Percentiles rank a stretch among this genome's conserved stretches.
These are phyloP conservation scores for Starmerella cellae DNA, from an alignment of 805 yeast species.

Conservation along the genomic window DNA sequence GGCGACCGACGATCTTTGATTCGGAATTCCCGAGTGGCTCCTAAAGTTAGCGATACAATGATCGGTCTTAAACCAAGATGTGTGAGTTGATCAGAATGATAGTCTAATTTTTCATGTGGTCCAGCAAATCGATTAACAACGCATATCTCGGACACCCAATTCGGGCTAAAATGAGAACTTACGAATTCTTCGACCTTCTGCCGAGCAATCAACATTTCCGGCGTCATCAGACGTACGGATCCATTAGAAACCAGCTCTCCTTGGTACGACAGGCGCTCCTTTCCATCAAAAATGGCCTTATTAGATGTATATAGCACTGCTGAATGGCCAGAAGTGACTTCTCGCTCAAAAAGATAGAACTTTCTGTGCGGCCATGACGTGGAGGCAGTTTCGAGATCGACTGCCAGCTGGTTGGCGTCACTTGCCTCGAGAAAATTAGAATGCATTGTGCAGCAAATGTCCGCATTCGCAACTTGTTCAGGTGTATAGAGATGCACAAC, in stretches of 20 bases:
- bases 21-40: conserved; percentile 56
- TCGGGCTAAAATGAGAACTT: conserved; percentile 27
- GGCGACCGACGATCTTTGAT: conserved; percentile 28
- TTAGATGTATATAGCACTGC: conserved; percentile 31
- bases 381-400: conserved; percentile 33
- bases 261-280: conserved; percentile 25
- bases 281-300: conserved; percentile 12
- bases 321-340: conserved; percentile 46
- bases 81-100: conserved; percentile 66
- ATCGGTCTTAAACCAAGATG: conserved; percentile 59
- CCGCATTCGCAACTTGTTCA: conserved; percentile 34
- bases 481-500: conserved; percentile 34
- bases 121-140: conserved; percentile 45
- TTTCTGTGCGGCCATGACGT: conserved; percentile 32
- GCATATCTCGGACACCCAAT: conserved; percentile 44
- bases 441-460: conserved; percentile 39
- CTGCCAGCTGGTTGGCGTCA: conserved; percentile 36
- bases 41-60: conserved; percentile 56
- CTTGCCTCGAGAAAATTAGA: conserved; percentile 40
- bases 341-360: conserved; percentile 52
- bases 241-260: conserved; percentile 27
- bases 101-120: conserved; percentile 43
- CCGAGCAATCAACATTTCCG: conserved; percentile 33
- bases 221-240: conserved; percentile 29
- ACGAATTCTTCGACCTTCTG: conserved; percentile 32